Conservation (phyloP, 441 rosid genomes). For the Syzygium malaccense region DNA sequence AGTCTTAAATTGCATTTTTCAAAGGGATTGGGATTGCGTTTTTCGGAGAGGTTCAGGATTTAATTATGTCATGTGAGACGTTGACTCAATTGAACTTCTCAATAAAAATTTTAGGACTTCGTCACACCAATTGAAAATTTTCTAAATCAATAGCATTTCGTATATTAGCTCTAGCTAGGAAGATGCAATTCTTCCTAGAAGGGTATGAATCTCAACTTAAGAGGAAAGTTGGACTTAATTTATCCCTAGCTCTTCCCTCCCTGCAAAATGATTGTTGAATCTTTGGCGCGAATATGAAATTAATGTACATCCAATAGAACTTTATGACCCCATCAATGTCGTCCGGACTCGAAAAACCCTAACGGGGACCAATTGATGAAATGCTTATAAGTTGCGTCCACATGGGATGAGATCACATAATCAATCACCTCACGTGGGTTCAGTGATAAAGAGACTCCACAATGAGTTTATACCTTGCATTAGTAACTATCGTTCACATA, state of each 20-base stretch:
- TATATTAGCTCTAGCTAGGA: neutral
- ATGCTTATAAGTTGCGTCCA: neutral
- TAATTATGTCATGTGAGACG: neutral
- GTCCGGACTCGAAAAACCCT: neutral
- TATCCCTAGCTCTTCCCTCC: neutral
- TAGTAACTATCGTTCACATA: neutral
- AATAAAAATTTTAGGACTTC: neutral
- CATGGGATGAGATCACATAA: neutral
- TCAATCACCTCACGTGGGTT: neutral
- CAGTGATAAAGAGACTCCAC: too few species aligned
- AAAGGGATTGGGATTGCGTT: neutral
- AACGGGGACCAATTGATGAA: neutral
- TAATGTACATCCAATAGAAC: neutral
- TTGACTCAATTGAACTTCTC: neutral
- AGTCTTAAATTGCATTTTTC: neutral
- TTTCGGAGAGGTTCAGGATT: neutral
- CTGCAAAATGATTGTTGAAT: neutral
- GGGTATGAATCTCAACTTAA: neutral
- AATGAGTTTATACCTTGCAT: neutral
- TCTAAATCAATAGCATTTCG: neutral
- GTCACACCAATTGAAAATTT: neutral
- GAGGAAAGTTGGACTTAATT: neutral
- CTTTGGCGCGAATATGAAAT: rapidly evolving
- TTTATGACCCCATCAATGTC: neutral
- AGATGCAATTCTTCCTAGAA: neutral